phyloP scores from a whole-genome alignment of 352 stramenopile species.

The Halophytophthora polymorphica region DNA sequence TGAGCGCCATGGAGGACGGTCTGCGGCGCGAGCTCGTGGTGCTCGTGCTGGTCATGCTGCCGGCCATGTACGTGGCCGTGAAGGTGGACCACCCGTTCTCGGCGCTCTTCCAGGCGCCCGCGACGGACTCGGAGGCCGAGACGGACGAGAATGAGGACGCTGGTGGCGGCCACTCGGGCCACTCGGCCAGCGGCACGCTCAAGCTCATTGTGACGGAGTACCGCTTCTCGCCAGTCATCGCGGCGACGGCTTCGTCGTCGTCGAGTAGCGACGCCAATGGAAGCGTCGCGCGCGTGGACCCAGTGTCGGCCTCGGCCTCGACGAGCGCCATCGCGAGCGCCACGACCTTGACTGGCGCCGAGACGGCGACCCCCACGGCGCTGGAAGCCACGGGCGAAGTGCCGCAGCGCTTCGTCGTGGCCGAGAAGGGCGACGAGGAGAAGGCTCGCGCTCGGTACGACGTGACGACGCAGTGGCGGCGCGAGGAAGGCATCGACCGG shows the following conservation, averaged over 20 bases:
- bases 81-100: conserved; percentile 78
- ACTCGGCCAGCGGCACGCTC: conserved; percentile 33
- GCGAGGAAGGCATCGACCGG: conserved; percentile 72
- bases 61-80: conserved; percentile 63
- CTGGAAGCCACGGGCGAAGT: conserved; percentile 33
- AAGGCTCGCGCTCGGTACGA: conserved; percentile 70
- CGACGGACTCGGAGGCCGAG: conserved; percentile 19
- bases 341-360: not conserved
- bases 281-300: conserved; percentile 18
- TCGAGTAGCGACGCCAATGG: conserved; percentile 14
- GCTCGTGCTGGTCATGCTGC: conserved; percentile 54
- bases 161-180: conserved; percentile 15
- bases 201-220: conserved; percentile 81
- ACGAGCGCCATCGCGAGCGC: not conserved
- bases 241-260: no score
- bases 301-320: conserved; percentile 9
- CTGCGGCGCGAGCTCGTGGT: conserved; percentile 55
- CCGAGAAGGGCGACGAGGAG: conserved; percentile 71
- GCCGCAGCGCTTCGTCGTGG: conserved; percentile 65
- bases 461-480: conserved; percentile 73
- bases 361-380: conserved; percentile 18
- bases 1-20: conserved; percentile 36
- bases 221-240: conserved; percentile 34
- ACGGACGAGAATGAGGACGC: conserved; percentile 19
- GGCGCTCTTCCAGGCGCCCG: conserved; percentile 45